These are phyloP conservation scores for Zychaea mexicana DNA, from an alignment of 371 early-diverging fungal species.

Conservation along the genomic window DNA sequence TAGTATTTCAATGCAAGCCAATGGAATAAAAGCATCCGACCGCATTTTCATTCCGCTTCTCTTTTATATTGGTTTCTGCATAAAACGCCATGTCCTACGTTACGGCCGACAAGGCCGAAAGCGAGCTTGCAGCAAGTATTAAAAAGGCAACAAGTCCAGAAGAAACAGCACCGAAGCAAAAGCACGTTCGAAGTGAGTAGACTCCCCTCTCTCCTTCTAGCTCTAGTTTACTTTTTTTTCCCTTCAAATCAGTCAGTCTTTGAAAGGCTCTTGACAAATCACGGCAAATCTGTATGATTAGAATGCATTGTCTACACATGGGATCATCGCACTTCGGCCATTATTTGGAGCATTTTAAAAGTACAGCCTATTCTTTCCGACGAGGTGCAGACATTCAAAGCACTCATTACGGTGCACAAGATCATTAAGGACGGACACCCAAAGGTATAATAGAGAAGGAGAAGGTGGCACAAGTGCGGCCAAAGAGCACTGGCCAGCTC, in stretches of 20 bases:
- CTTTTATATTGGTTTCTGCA: background rate
- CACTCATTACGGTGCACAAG: slow-evolving; percentile 94
- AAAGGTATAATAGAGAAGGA: slow-evolving; percentile 38
- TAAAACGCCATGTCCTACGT: slow-evolving; percentile 42
- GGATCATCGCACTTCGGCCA: slow-evolving; percentile 87
- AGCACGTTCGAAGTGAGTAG: slow-evolving; percentile 90
- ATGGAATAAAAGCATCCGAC: background rate
- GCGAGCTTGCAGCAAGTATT: slow-evolving; percentile 84
- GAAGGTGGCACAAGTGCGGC: background rate
- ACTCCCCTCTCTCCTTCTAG: background rate
- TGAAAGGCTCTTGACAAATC: background rate
- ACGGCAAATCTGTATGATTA: slow-evolving; percentile 18
- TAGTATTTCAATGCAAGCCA: background rate
- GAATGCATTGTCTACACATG: slow-evolving; percentile 93
- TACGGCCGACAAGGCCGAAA: slow-evolving; percentile 79
- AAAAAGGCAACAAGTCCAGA: slow-evolving; percentile 92
- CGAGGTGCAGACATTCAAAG: slow-evolving; percentile 95
- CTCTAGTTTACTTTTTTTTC: too few relatives aligned
- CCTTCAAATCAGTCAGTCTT: background rate
- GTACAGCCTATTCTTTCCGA: slow-evolving; percentile 86
- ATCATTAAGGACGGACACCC: slow-evolving; percentile 94
- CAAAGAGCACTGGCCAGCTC: background rate
- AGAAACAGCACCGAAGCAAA: slow-evolving; percentile 96
- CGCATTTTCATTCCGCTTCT: background rate
- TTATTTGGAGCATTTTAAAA: slow-evolving; percentile 89